Conservation (phyloP, 441 rosid species). For the Flueggea neowawraea region DNA sequence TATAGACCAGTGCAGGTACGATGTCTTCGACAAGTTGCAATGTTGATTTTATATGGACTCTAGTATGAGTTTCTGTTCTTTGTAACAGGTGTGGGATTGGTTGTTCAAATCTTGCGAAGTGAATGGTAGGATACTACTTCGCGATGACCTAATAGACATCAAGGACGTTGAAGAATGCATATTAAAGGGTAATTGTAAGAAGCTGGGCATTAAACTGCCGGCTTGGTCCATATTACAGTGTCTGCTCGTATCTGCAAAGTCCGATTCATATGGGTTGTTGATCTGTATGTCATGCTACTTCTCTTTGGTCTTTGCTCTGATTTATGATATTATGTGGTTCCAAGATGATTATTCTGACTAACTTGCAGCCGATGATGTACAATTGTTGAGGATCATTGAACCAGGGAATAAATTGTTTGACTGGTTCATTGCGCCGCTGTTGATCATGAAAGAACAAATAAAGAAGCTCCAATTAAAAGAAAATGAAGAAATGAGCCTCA, state of each 20-base stretch:
- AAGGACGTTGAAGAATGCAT: constrained; percentile 70
- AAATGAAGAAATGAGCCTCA: constrained; percentile 56
- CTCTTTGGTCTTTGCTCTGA: background rate
- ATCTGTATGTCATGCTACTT: constrained; percentile 48
- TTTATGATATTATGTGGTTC: background rate
- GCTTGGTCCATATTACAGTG: constrained; percentile 77
- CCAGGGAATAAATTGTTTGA: constrained; percentile 65
- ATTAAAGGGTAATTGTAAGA: constrained; percentile 56
- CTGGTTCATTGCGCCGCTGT: constrained; percentile 66
- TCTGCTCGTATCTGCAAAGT: constrained; percentile 65
- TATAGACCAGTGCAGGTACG: constrained; percentile 71
- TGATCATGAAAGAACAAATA: constrained; percentile 81
- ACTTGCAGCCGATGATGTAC: constrained; percentile 54
- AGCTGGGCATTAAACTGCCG: constrained; percentile 57
- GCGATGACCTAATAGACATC: constrained; percentile 51
- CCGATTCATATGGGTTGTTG: constrained; percentile 58
- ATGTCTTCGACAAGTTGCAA: background rate
- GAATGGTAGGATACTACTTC: constrained; percentile 62
- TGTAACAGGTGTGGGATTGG: constrained; percentile 84
- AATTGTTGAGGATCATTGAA: constrained; percentile 50
- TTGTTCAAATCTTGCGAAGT: constrained; percentile 82
- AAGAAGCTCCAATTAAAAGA: constrained; percentile 50
- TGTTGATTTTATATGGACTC: too few relatives aligned
- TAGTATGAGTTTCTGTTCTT: background rate
- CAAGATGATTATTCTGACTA: constrained; percentile 10